A percentile compares a stretch with the other conserved stretches of the same genome.
Evolutionary conservation across 208 protist species (phyloP).

Genomic region (Leishmania arabica): DNA sequence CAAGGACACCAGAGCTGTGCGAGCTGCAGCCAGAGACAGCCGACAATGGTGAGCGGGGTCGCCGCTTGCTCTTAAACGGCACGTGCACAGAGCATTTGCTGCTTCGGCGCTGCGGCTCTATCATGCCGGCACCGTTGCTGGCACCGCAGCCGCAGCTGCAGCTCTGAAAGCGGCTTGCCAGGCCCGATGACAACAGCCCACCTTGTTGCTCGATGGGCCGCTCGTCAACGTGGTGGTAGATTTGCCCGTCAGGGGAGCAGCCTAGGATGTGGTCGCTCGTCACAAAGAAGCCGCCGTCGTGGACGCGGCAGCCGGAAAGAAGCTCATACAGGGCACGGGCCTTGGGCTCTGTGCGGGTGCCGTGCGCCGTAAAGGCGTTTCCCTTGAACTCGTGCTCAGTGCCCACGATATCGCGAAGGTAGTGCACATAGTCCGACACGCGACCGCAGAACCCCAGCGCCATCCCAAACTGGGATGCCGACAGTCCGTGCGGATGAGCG

Average conservation of each 20-base stretch:
- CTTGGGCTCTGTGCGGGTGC: slow-evolving; percentile 83
- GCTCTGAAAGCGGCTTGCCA: not conserved
- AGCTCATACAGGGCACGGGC: slow-evolving; percentile 83
- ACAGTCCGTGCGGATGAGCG: slow-evolving; percentile 56
- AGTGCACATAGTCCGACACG: slow-evolving; percentile 83
- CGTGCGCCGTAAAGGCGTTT: slow-evolving; percentile 78
- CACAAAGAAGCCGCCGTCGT: slow-evolving; percentile 85
- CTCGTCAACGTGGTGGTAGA: slow-evolving; percentile 14
- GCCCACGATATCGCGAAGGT: slow-evolving; percentile 71
- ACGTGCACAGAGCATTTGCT: slow-evolving; percentile 36
- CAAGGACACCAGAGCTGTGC: not conserved
- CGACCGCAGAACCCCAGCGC: slow-evolving; percentile 81
- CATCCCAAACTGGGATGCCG: slow-evolving; percentile 88
- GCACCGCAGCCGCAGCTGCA: not conserved
- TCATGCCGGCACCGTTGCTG: not conserved
- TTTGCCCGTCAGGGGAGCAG: slow-evolving; percentile 83
- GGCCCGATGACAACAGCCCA: not conserved
- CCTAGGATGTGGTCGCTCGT: slow-evolving; percentile 61
- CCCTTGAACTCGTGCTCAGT: slow-evolving; percentile 83
- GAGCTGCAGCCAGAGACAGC: not conserved
- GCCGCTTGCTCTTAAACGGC: slow-evolving; percentile 44
- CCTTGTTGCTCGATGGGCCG: slow-evolving; percentile 4
- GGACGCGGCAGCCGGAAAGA: slow-evolving; percentile 62
- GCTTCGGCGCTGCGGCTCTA: not conserved
- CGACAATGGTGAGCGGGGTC: not conserved